Evolutionary conservation across 2,329 filamentous ascomycete genomes (phyloP).

Genomic region (Onygenales sp.): DNA sequence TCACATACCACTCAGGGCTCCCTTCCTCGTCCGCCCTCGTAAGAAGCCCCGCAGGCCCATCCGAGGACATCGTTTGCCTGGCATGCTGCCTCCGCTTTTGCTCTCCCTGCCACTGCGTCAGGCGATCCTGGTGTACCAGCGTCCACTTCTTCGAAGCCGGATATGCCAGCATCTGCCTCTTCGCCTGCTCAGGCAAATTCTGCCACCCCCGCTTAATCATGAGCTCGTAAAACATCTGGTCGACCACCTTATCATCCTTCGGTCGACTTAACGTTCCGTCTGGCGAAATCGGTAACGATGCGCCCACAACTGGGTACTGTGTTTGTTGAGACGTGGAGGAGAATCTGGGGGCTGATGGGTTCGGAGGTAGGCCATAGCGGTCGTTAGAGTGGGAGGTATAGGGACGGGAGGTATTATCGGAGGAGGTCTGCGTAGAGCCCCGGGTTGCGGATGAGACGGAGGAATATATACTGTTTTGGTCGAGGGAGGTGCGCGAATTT

Average conservation of each 20-base stretch:
- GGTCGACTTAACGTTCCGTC: conserved; percentile 20
- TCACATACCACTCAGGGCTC: conserved; percentile 95
- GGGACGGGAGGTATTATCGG: conserved; percentile 41
- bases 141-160: conserved; percentile 96
- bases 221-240: conserved; percentile 81
- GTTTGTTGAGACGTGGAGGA: conserved; percentile 29
- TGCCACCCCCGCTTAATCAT: conserved; percentile 99
- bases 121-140: conserved; percentile 83
- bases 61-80: conserved; percentile 57
- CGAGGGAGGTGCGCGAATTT: conserved; percentile 49
- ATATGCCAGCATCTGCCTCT: conserved; percentile 92
- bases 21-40: conserved; percentile 85
- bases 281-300: conserved; percentile 30
- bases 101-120: conserved; percentile 89
- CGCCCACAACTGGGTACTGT: conserved; percentile 34
- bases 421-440: conserved; percentile 47
- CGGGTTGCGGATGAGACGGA: conserved; percentile 50
- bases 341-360: conserved; percentile 28
- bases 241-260: conserved; percentile 61
- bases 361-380: conserved; percentile 20
- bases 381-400: conserved; percentile 29
- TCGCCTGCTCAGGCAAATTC: conserved; percentile 87
- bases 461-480: conserved; percentile 57
- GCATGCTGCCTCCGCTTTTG: conserved; percentile 75
- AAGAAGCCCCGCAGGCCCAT: conserved; percentile 56